Percentiles rank a stretch among this genome's conserved stretches.
These are phyloP conservation scores for Boletus semigastroideus DNA, from an alignment of 1,284 basidiomycete species.

Conservation along the genomic window DNA sequence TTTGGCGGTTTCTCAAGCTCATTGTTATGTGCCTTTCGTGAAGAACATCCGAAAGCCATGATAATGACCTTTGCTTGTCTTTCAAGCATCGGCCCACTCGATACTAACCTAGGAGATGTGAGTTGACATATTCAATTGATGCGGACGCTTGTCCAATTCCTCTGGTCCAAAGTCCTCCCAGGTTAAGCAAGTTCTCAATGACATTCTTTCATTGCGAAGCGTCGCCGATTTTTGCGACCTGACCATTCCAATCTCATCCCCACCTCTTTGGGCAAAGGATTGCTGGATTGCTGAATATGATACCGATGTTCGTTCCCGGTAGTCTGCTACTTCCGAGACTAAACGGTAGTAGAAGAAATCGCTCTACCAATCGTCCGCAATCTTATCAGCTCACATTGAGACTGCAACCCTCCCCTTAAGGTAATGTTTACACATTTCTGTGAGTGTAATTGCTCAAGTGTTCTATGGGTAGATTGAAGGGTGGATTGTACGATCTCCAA, in stretches of 20 bases:
- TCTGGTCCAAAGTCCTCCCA: slow-evolving; percentile 30
- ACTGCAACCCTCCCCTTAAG: slow-evolving; percentile 63
- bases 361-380: slow-evolving; percentile 58
- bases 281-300: slow-evolving; percentile 44
- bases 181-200: slow-evolving; percentile 49
- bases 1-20: slow-evolving; percentile 65
- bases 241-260: slow-evolving; percentile 54
- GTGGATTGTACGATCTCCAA: slow-evolving; percentile 43
- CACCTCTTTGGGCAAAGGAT: slow-evolving; percentile 39
- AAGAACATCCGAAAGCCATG: slow-evolving; percentile 62
- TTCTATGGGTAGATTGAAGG: slow-evolving; percentile 38
- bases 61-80: slow-evolving; percentile 56
- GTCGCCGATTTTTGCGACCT: slow-evolving; percentile 54
- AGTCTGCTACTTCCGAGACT: slow-evolving; percentile 4
- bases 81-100: slow-evolving; percentile 41
- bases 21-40: slow-evolving; percentile 57
- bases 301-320: slow-evolving; percentile 40
- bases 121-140: slow-evolving; percentile 18
- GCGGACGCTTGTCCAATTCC: background rate
- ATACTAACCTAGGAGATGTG: slow-evolving; percentile 46
- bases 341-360: slow-evolving; percentile 37
- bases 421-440: slow-evolving; percentile 35
- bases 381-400: slow-evolving; percentile 69
- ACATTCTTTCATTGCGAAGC: slow-evolving; percentile 56
- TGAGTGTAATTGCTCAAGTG: background rate